Evolutionary conservation across 306 rosid genomes (phyloP), one percentile per base, ranked within the genome.

Genomic region (Sechiopsis laciniata): DNA sequence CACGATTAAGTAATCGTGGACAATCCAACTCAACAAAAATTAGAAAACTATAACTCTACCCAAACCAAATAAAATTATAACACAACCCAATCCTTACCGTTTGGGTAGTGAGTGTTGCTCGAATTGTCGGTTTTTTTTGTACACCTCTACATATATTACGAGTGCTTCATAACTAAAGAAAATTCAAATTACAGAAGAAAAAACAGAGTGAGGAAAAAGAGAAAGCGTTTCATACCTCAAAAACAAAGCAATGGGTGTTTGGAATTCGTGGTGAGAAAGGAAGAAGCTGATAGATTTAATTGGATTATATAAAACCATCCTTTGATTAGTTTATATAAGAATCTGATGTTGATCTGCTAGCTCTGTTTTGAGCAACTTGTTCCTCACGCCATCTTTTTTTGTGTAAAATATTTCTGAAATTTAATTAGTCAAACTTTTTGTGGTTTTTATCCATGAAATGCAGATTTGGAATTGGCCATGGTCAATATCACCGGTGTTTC

Each of bases 221-320:
- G 54, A 65, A 42, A 6, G 10, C 4, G 72, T 67, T 46, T 20
- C 19, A 46, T 67, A 67, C 72, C 72, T 45, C 55, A 67, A 67
- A 17, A 65, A 45, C n/a, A n/a, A 65, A 40, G 40, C 53, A 45
- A 42, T 20, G 72, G 52, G 37, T 4, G 24, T 0, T 20, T 67
- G 19, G 22, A 67, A 11, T 1, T 20, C 19, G 11, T 4, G 7
- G n/a, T 45, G 17, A 1, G 72, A 45, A 2, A 20, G 40, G 55
- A n/a, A 9, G 26, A 67, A 42, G 55, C 42, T 42, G 55, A 35
- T 12, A 67, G 56, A 32, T 58, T 20, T 58, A 58, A 3, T 58
- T 29, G 8, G 72, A 59, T 50, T 26, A 26, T 55, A 55, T 6
- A 57, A 10, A 53, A 55, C 16, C 21, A 63, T 46, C 19, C 0